Evolutionary conservation across 768 basidiomycete genomes (phyloP).

Genomic region (Trametes coccinea): DNA sequence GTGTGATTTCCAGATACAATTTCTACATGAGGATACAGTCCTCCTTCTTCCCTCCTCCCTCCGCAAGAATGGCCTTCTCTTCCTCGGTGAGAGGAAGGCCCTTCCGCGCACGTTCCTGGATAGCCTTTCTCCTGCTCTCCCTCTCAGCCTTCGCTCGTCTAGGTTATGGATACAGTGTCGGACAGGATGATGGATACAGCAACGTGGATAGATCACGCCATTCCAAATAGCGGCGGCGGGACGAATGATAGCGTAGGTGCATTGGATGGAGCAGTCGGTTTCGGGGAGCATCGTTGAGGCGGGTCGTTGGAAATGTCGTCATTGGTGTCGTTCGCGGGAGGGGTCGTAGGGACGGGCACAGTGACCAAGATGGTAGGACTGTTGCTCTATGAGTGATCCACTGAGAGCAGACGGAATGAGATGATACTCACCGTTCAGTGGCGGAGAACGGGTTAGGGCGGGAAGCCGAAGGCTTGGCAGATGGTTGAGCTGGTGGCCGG

Average conservation of each 20-base stretch:
- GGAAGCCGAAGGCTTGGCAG: conserved; percentile 22
- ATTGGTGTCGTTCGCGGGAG: conserved; percentile 1
- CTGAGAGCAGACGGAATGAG: conserved; percentile 27
- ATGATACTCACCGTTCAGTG: conserved; percentile 62
- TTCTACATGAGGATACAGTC: conserved; percentile 47
- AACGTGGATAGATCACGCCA: conserved; percentile 48
- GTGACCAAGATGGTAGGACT: conserved; percentile 41
- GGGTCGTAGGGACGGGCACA: conserved; percentile 22
- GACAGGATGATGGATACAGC: neutral
- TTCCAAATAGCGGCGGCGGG: conserved; percentile 67
- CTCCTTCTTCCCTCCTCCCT: conserved; percentile 48
- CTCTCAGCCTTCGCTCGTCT: conserved; percentile 77
- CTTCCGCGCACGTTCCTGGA: conserved; percentile 73
- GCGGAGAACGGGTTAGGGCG: conserved; percentile 43
- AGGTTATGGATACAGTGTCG: conserved; percentile 23
- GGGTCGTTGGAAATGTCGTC: conserved; percentile 23
- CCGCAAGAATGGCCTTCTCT: conserved; percentile 60
- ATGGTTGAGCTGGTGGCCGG: conserved; percentile 26
- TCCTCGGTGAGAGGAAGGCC: conserved; percentile 69
- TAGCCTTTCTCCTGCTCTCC: conserved; percentile 66
- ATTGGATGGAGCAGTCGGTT: conserved; percentile 38
- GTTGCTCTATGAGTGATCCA: conserved; percentile 60
- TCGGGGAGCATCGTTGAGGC: conserved; percentile 29
- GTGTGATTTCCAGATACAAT: too few species aligned
- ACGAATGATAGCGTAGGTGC: conserved; percentile 46